Evolutionary conservation across 306 rosid genomes (phyloP).

Genomic region (Geum urbanum): DNA sequence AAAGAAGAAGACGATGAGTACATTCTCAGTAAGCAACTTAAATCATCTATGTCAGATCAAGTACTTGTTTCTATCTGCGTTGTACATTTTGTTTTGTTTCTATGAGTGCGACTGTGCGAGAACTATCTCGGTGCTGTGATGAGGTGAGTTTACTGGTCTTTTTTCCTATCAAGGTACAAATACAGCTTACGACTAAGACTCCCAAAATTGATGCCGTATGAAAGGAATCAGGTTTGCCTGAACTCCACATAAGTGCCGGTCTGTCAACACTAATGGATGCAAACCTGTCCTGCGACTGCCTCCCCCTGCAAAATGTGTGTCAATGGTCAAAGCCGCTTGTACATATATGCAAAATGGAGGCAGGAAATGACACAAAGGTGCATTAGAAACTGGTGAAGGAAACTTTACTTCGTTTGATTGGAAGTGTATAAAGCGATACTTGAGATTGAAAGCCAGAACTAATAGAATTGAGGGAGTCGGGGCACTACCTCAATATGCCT

Average conservation of each 20-base stretch:
- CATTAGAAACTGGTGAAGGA: not conserved
- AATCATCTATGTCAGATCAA: not conserved
- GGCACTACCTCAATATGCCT: slow-evolving; percentile 61
- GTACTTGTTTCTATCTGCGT: not conserved
- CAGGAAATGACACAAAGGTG: not conserved
- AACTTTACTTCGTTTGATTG: not conserved
- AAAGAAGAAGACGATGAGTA: not conserved
- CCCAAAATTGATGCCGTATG: slow-evolving; percentile 26
- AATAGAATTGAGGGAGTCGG: slow-evolving; percentile 3
- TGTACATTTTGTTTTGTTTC: slow-evolving; percentile 21
- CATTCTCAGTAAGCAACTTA: not conserved
- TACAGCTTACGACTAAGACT: slow-evolving; percentile 38
- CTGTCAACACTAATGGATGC: slow-evolving; percentile 54
- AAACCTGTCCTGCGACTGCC: slow-evolving; percentile 53
- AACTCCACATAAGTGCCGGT: slow-evolving; percentile 34
- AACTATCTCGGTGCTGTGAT: slow-evolving; percentile 24
- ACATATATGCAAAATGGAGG: not conserved
- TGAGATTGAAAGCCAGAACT: not conserved
- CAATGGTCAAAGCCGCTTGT: slow-evolving; percentile 18
- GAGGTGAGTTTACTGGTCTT: slow-evolving; percentile 27
- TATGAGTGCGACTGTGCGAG: slow-evolving; percentile 21
- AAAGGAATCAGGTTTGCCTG: slow-evolving; percentile 33
- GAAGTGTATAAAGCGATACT: not conserved
- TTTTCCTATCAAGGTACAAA: slow-evolving; percentile 32
- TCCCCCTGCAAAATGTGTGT: slow-evolving; percentile 38